A percentile compares a stretch with the other conserved stretches of the same genome.
phyloP scores from a whole-genome alignment of 257 asterid species.

The Striga asiatica region DNA sequence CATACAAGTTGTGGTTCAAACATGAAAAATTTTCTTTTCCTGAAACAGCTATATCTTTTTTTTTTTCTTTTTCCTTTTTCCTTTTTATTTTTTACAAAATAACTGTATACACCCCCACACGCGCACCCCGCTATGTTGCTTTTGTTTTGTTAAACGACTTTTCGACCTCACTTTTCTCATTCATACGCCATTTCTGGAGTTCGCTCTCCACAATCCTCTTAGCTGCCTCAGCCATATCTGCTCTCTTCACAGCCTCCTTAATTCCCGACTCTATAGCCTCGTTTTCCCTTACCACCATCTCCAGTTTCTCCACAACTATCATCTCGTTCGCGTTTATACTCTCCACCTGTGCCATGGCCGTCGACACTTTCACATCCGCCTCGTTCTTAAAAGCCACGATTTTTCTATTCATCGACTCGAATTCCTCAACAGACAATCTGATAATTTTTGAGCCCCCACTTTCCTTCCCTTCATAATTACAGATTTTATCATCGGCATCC shows the following conservation, averaged over 20 bases:
- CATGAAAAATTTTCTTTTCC: conserved; percentile 17
- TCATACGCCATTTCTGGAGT: conserved; percentile 42
- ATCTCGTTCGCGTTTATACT: conserved; percentile 29
- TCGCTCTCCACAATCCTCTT: conserved; percentile 40
- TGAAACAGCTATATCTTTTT: conserved; percentile 7
- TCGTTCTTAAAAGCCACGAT: conserved; percentile 23
- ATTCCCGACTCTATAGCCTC: conserved; percentile 37
- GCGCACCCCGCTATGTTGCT: conserved; percentile 7
- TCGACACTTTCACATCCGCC: conserved; percentile 48
- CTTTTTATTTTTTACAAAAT: neutral
- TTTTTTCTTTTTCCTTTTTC: too few species aligned
- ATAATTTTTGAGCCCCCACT: conserved; percentile 21
- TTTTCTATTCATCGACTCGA: conserved; percentile 30
- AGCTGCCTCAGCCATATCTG: conserved; percentile 69
- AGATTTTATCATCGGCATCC: conserved; percentile 33
- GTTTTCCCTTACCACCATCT: conserved; percentile 28
- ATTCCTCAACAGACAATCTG: conserved; percentile 38
- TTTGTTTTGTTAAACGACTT: conserved; percentile 14
- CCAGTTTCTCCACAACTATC: conserved; percentile 27
- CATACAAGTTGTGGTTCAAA: conserved; percentile 10
- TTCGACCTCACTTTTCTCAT: conserved; percentile 23
- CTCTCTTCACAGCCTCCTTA: conserved; percentile 43
- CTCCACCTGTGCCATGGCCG: conserved; percentile 41
- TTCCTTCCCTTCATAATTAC: conserved; percentile 17
- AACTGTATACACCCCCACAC: neutral